phyloP scores from a whole-genome alignment of 805 yeast genomes.

The Osmozyma mogii region DNA sequence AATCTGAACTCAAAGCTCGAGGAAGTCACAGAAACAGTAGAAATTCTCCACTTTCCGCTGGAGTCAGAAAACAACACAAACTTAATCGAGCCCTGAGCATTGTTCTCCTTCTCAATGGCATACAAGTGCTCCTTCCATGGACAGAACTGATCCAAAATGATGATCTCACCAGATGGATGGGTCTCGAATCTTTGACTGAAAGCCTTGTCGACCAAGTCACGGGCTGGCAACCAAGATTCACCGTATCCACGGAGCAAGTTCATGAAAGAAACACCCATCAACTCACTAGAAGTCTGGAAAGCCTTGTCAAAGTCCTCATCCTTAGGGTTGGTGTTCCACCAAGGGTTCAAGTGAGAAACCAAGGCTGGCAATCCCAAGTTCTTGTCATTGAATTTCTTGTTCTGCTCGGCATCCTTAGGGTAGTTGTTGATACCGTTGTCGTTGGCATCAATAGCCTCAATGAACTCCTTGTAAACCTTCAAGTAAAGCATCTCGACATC shows the following conservation, averaged over 20 bases:
- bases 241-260: conserved; percentile 65
- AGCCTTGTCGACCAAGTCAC: conserved; percentile 65
- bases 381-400: conserved; percentile 62
- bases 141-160: conserved; percentile 67
- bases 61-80: conserved; percentile 79
- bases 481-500: conserved; percentile 56
- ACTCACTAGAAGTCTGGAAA: conserved; percentile 62
- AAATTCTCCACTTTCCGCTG: conserved; percentile 71
- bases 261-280: conserved; percentile 79
- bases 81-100: conserved; percentile 47
- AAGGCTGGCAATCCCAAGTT: conserved; percentile 72
- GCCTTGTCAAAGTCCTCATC: conserved; percentile 60
- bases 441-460: conserved; percentile 91
- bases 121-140: conserved; percentile 96
- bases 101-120: conserved; percentile 55
- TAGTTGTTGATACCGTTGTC: conserved; percentile 87
- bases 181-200: conserved; percentile 51
- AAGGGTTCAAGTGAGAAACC: conserved; percentile 75
- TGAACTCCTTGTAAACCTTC: conserved; percentile 76
- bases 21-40: conserved; percentile 80
- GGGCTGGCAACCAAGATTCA: conserved; percentile 87
- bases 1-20: conserved; percentile 78
- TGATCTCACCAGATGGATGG: conserved; percentile 64
- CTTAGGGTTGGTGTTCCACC: conserved; percentile 66
- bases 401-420: conserved; percentile 40